phyloP scores from a whole-genome alignment of 2,329 filamentous ascomycete genomes.

The Pseudocercospora crystallina region DNA sequence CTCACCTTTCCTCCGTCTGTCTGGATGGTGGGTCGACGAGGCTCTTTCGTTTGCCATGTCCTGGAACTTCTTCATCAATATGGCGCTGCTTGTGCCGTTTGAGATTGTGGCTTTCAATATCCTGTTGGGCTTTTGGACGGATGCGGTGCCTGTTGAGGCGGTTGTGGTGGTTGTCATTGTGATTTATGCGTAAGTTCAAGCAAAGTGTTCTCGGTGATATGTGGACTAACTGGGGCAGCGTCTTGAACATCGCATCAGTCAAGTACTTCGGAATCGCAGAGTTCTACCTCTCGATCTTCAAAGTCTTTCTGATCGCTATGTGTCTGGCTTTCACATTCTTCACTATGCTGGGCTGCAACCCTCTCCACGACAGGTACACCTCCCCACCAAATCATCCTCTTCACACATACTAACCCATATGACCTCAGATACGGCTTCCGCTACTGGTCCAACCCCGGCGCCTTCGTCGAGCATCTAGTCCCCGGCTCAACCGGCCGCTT shows the following conservation, averaged over 20 bases:
- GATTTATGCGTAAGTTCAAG: conserved; percentile 45
- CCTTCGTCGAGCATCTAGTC: conserved; percentile 55
- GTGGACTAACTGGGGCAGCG: background rate
- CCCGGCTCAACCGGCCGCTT: conserved; percentile 69
- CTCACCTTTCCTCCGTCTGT: conserved; percentile 74
- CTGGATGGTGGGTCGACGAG: conserved; percentile 71
- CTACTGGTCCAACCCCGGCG: conserved; percentile 53
- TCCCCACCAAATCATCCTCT: conserved; percentile 62
- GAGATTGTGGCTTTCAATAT: conserved; percentile 48
- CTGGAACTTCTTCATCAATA: conserved; percentile 42
- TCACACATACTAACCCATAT: no score
- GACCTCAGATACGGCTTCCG: background rate
- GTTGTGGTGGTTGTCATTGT: conserved; percentile 62
- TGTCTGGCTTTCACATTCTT: conserved; percentile 76
- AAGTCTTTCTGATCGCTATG: conserved; percentile 69
- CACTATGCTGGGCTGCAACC: conserved; percentile 76
- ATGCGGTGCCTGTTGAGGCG: conserved; percentile 50
- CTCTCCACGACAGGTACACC: conserved; percentile 66
- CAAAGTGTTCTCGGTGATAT: background rate
- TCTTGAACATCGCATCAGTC: conserved; percentile 70
- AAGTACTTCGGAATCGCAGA: conserved; percentile 75
- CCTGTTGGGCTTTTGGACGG: conserved; percentile 39
- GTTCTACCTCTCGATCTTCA: conserved; percentile 59
- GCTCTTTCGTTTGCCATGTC: conserved; percentile 59
- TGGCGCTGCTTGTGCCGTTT: conserved; percentile 49